These are phyloP conservation scores for Gossypium trilobum DNA, from an alignment of 441 rosid genomes.

Conservation along the genomic window DNA sequence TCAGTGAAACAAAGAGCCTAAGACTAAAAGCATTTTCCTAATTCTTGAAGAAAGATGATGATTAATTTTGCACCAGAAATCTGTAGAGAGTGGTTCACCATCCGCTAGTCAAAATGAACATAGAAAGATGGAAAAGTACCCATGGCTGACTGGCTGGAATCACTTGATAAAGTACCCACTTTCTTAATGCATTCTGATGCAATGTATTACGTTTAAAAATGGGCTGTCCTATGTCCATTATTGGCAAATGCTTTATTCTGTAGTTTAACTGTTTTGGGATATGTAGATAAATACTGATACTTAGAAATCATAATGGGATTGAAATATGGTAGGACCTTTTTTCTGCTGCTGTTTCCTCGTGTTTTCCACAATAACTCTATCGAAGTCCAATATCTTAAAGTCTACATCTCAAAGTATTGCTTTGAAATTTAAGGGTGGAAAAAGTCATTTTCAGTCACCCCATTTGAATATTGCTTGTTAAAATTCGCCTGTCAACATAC, in stretches of 20 bases:
- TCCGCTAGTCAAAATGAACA: not conserved
- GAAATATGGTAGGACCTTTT: slow-evolving; percentile 4
- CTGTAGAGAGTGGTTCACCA: not conserved
- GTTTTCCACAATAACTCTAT: not conserved
- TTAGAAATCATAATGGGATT: slow-evolving; percentile 8
- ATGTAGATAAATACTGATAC: not conserved
- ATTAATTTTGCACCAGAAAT: not conserved
- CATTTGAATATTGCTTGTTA: no score
- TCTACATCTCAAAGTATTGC: not conserved
- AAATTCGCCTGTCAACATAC: no score
- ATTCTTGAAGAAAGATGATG: not conserved
- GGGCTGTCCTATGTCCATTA: not conserved
- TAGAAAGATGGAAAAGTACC: not conserved
- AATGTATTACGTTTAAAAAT: not conserved
- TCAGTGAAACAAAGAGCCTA: no score
- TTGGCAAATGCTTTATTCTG: not conserved
- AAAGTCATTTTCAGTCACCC: no score
- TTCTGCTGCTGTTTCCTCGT: not conserved
- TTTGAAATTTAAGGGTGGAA: no score
- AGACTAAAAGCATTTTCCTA: not conserved
- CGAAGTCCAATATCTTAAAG: not conserved
- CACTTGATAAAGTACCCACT: not conserved
- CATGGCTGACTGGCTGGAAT: not conserved
- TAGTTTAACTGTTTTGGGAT: not conserved
- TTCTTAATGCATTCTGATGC: slow-evolving; percentile 5